Conservation (phyloP, 495 filamentous ascomycete species). For the Thozetella sp. region DNA sequence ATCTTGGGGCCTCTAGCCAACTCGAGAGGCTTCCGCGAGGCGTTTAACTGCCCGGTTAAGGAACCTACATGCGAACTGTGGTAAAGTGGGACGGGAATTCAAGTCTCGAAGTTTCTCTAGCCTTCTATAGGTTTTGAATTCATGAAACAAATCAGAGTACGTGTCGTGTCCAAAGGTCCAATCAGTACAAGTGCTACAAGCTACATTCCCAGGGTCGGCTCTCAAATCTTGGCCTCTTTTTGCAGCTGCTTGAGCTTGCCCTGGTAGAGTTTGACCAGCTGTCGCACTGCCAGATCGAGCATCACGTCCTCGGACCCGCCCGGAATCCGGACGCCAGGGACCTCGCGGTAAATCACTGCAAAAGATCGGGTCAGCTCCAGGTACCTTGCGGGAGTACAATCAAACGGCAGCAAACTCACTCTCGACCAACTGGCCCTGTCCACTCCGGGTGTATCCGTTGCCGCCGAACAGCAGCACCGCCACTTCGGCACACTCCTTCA, state of each 20-base stretch:
- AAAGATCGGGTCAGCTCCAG: neutral
- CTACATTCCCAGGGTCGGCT: neutral
- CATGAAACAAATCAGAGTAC: too few relatives aligned
- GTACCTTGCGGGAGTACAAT: neutral
- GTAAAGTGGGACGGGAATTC: slow-evolving; percentile 30
- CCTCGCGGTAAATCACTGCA: slow-evolving; percentile 65
- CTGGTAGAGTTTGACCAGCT: slow-evolving; percentile 73
- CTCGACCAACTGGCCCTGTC: slow-evolving; percentile 72
- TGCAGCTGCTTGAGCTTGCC: slow-evolving; percentile 63
- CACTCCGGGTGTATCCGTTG: slow-evolving; percentile 68
- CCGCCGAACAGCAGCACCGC: slow-evolving; percentile 74
- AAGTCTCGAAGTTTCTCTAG: too few relatives aligned
- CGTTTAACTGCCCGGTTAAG: slow-evolving; percentile 64
- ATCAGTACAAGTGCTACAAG: too few relatives aligned
- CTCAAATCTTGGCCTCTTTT: neutral
- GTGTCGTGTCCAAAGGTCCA: too few relatives aligned
- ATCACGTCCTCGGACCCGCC: slow-evolving; percentile 79
- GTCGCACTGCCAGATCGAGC: slow-evolving; percentile 69
- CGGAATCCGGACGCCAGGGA: slow-evolving; percentile 62
- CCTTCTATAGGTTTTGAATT: too few relatives aligned
- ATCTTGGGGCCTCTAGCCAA: slow-evolving; percentile 64
- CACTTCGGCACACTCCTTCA: slow-evolving; percentile 69
- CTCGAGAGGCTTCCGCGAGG: slow-evolving; percentile 67
- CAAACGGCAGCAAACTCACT: slow-evolving; percentile 35
- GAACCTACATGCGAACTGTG: slow-evolving; percentile 73